Conservation (phyloP, 371 early-diverging fungal species). For the Entomophthora muscae region DNA sequence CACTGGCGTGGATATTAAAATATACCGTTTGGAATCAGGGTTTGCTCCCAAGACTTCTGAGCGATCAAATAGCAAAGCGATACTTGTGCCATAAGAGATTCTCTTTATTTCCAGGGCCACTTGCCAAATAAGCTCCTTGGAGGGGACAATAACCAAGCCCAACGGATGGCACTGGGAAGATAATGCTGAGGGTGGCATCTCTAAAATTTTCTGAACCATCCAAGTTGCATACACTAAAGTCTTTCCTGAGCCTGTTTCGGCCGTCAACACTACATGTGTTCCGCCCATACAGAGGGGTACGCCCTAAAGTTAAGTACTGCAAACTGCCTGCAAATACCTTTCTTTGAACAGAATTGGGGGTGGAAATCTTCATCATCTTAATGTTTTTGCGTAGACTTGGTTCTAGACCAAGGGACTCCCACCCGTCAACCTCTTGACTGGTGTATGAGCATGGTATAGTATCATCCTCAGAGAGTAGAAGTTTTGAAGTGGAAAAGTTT, state of each 20-base stretch:
- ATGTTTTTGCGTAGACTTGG: not conserved
- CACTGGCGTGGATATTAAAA: not conserved
- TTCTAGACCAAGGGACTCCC: not conserved
- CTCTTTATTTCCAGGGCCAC: not conserved
- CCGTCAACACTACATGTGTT: not conserved
- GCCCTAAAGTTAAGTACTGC: not conserved
- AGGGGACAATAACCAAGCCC: not conserved
- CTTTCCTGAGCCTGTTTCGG: slow-evolving; percentile 8
- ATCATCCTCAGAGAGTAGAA: too few relatives aligned
- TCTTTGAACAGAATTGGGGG: not conserved
- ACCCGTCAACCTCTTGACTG: not conserved
- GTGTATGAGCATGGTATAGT: not conserved
- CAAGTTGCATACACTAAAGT: not conserved
- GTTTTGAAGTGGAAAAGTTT: too few relatives aligned
- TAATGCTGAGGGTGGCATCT: too few relatives aligned
- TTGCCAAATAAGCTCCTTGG: slow-evolving; percentile 4
- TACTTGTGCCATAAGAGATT: not conserved
- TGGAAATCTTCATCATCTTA: not conserved
- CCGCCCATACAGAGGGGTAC: not conserved
- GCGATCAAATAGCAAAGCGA: not conserved
- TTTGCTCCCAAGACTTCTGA: not conserved
- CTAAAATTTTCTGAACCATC: not conserved
- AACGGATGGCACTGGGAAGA: not conserved
- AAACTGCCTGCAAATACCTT: not conserved
- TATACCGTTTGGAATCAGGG: not conserved